Base-by-base conservation (phyloP, 257 asterid genomes). In the Solanum bukasovii region DNA sequence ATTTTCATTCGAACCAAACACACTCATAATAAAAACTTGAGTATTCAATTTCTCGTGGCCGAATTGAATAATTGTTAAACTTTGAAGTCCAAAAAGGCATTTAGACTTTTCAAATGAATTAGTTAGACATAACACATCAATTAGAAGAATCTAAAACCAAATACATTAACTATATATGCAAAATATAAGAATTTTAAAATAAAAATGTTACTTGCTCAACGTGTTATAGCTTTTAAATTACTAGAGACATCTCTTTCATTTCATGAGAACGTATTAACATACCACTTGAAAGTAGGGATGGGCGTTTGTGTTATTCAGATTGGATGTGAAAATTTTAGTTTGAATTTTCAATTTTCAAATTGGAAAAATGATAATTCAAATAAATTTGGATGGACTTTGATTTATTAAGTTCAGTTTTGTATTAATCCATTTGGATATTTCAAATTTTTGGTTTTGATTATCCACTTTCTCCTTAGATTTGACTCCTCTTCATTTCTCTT, bases 91-190 rank as follows among this genome's bases (percentile, higher is more conserved):
- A 75, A 25, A 42, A 42, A 5, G 49, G 46, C 65, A 25, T 42
- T 78, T 42, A 78, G 11, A 42, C 5, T 42, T 42, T 78, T 78
- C 8, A 78, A 25, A 12, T 77, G 61, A 77, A 77, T 77, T 77
- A 38, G 84, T 77, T 77, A 14, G 8, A 71, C n/a, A 18, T 72
- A 23, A 72, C 7, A 33, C 79, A 72, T 72, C 79, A 72, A 72
- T 33, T 87, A 84, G 94, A 84, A 21, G 95, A 91, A 44, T 96
- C 98, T 72, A 33, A 33, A 72, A 72, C 79, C 44, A 79, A 79
- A 44, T 79, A 79, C 67, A 79, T 79, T 44, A 44, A 79, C 6
- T 25, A 44, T 12, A 7, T 14, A 1, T 44, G 84, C 5, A 79
- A 44, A 79, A 44, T 75, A 38, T 78, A n/a, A 40, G 13, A n/a